phyloP scores from a whole-genome alignment of 108 stramenopile species.

The Skeletonema marinoi region DNA sequence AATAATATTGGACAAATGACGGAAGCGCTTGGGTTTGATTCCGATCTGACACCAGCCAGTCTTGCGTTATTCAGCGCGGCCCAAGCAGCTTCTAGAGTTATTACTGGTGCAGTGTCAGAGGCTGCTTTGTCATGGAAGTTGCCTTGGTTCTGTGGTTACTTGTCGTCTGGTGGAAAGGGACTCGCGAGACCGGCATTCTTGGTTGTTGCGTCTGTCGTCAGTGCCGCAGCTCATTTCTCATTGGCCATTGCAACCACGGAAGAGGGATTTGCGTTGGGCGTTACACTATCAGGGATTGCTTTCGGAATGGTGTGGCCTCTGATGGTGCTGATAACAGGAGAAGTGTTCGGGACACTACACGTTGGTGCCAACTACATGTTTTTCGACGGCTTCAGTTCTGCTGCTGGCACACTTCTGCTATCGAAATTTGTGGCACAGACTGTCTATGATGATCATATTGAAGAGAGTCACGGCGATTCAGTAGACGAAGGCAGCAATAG shows the following conservation, averaged over 20 bases:
- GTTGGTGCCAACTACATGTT: slow-evolving; percentile 89
- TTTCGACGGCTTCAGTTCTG: slow-evolving; percentile 79
- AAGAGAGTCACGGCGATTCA: slow-evolving; percentile 22
- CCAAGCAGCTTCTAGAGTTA: slow-evolving; percentile 73
- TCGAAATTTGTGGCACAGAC: slow-evolving; percentile 78
- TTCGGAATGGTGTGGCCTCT: slow-evolving; percentile 91
- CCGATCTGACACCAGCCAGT: slow-evolving; percentile 61
- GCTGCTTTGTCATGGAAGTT: slow-evolving; percentile 58
- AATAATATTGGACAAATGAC: slow-evolving; percentile 90
- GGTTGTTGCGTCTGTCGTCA: slow-evolving; percentile 65
- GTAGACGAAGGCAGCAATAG: slow-evolving; percentile 18
- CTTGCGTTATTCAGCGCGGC: slow-evolving; percentile 83
- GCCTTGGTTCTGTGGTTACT: slow-evolving; percentile 42
- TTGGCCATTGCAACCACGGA: slow-evolving; percentile 63
- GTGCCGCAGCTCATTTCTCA: slow-evolving; percentile 60
- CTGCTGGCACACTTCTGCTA: slow-evolving; percentile 77
- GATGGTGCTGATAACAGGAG: slow-evolving; percentile 77
- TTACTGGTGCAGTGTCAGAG: slow-evolving; percentile 73
- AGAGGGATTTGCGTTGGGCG: slow-evolving; percentile 68
- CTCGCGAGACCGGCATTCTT: slow-evolving; percentile 78
- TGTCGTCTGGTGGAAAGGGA: slow-evolving; percentile 44
- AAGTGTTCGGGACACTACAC: slow-evolving; percentile 72
- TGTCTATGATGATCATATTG: slow-evolving; percentile 77
- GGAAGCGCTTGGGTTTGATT: slow-evolving; percentile 67
- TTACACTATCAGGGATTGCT: slow-evolving; percentile 68